Base-by-base conservation (phyloP, 768 basidiomycete genomes). In the Calocybe gangraenosa region DNA sequence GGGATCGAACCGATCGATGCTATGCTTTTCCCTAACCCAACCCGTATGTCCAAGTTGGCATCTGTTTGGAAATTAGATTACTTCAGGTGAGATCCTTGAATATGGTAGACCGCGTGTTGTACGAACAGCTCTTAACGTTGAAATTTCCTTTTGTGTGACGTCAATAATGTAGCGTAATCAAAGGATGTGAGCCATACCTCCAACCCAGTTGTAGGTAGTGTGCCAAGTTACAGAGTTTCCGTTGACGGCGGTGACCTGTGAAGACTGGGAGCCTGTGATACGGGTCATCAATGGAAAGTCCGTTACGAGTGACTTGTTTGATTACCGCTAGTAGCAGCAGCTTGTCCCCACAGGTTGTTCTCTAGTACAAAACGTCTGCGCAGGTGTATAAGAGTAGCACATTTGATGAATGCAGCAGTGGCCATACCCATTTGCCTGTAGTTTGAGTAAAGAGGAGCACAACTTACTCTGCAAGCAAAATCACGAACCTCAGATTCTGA, bases 41-140 rank as follows among this genome's bases (percentile, higher is more conserved):
- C 51, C 15, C 55, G 47, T 11, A 59, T 42, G 31, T 59, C 55
- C 15, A 59, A 51, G 37, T 59, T 59, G 3, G 58, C 49, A 43
- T 57, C 55, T 59, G 31, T 18, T 5, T 11, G 14, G 17, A 7
- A 22, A 7, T 3, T n/a, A 44, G 21, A 28, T 15, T 17, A 19
- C 14, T 20, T 10, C 30, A 1, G 33, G 23, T 15, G 21, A 31
- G 7, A 14, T 4, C 42, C 2, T 8, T 13, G 5, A 25, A 35
- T 19, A 35, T 5, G 14, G 7, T 14, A 35, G 17, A 42, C 10
- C 7, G 14, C 19, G 6, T 28, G 15, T n/a, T 11, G 6, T 17
- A 50, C 48, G 36, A 25, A 59, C 58, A 59, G 42, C 58, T 59
- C 47, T 59, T 59, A 40, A 59, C 58, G 10, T 59, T 40, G 46